These are phyloP conservation scores for Acorus gramineus DNA, from an alignment of 106 monocot genomes.

Conservation along the genomic window DNA sequence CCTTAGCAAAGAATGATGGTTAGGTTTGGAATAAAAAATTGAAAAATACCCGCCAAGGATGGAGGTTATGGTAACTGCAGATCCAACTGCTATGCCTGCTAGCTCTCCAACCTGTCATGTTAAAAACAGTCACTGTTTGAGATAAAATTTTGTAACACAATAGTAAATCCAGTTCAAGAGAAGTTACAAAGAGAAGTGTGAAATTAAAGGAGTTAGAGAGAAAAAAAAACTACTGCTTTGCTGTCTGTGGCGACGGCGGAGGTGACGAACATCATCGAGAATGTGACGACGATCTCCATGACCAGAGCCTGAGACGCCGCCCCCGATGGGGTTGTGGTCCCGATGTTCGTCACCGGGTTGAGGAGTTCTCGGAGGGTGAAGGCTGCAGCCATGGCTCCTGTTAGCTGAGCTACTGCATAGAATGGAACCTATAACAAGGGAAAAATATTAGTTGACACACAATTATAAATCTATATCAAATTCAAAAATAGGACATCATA, in stretches of 20 bases:
- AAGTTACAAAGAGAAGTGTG: neutral
- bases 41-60: conserved; percentile 50
- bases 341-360: conserved; percentile 24
- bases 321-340: conserved; percentile 40
- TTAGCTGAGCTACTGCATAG: conserved; percentile 51
- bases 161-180: neutral
- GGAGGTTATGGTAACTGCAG: conserved; percentile 59
- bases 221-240: conserved; percentile 37
- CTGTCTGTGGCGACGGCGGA: conserved; percentile 61
- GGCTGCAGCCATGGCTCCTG: conserved; percentile 27
- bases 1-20: no score
- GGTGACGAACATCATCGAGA: conserved; percentile 68
- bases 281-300: conserved; percentile 54
- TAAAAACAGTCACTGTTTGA: no score
- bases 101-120: conserved; percentile 53
- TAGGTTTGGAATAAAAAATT: no score
- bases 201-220: neutral
- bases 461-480: no score
- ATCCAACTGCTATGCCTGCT: conserved; percentile 62
- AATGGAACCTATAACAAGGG: conserved; percentile 35
- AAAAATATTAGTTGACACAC: no score
- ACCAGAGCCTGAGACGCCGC: conserved; percentile 23
- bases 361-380: conserved; percentile 36
- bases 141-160: no score
- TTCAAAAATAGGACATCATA: no score